Base-by-base conservation (phyloP, 1,139 yeast species). In the Blastobotrys arbuscula region DNA sequence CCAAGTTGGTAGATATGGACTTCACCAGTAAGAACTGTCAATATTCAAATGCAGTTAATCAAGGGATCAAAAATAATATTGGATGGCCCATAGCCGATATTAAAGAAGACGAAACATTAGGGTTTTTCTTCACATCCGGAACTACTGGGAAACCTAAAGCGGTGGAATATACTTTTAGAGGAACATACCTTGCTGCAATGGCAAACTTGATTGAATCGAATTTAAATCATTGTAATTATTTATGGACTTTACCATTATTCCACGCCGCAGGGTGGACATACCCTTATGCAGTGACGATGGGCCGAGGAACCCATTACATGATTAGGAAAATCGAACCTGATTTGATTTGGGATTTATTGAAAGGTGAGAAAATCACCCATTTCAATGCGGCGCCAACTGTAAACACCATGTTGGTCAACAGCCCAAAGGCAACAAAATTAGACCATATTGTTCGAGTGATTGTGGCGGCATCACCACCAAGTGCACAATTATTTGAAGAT, bases 61-160 rank as follows among this genome's bases (percentile, higher is more conserved):
- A 61, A 48, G 67, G 69, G 26, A 42, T 50, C 39, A 49, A 55
- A 15, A 13, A 53, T 30, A 35, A 35, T 2, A 30, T 24, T 12
- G 59, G 60, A 24, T 60, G 63, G 62, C 56, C 49, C 3, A 63
- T 53, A 13, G 53, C 62, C 24, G 55, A 58, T 36, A 55, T 58
- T 28, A 65, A 64, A 36, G 72, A 68, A 45, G 55, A 64, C 47
- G 52, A 56, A 10, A 46, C 62, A 13, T 42, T 66, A 28, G 68
- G 68, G 5, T 59, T 67, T 20, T 66, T 61, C 49, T 85, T 82
- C 67, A 84, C 94, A 4, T 78, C 86, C 2, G 90, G 92, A 28
- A 82, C 90, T 24, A 82, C 90, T 2, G 89, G 89, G n/a, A 65
- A 71, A 46, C 90, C 92, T 16, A 84, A 84, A 62, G 92, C 88